Percentiles rank a stretch among this genome's conserved stretches.
Conservation (phyloP, 495 filamentous ascomycete genomes). For the Trichocladium uniseriatum region DNA sequence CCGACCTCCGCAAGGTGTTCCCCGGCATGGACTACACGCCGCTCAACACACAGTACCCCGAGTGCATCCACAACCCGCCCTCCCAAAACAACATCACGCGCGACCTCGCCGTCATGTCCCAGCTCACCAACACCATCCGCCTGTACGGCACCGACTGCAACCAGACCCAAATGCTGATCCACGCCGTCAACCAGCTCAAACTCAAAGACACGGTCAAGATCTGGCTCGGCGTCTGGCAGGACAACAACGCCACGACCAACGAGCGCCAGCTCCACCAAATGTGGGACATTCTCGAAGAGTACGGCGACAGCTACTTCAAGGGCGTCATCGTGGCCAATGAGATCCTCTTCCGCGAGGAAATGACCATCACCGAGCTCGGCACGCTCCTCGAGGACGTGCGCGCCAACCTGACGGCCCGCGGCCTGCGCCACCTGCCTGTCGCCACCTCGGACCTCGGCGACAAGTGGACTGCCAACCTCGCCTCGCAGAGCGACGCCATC, state of each 20-base stretch:
- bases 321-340: constrained; percentile 93
- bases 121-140: constrained; percentile 80
- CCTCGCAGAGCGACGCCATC: constrained; percentile 64
- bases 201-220: constrained; percentile 69
- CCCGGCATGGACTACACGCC: constrained; percentile 97
- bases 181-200: constrained; percentile 65
- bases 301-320: constrained; percentile 58
- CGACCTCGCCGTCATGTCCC: constrained; percentile 83
- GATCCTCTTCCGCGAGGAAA: constrained; percentile 72
- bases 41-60: constrained; percentile 80
- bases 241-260: constrained; percentile 75
- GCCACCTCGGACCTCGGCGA: constrained; percentile 86
- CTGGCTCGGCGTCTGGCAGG: constrained; percentile 95
- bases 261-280: constrained; percentile 69
- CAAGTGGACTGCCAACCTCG: constrained; percentile 67
- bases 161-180: constrained; percentile 88
- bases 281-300: constrained; percentile 65
- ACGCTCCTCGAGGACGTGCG: constrained; percentile 58
- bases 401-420: constrained; percentile 55
- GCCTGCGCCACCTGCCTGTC: constrained; percentile 57
- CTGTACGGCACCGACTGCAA: constrained; percentile 98
- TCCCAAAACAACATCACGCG: constrained; percentile 90
- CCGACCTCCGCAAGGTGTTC: constrained; percentile 81
- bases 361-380: constrained; percentile 57
- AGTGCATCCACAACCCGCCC: constrained; percentile 67